Evolutionary conservation across 495 filamentous ascomycete species (phyloP).

Genomic region (Cercophora newfieldiana): DNA sequence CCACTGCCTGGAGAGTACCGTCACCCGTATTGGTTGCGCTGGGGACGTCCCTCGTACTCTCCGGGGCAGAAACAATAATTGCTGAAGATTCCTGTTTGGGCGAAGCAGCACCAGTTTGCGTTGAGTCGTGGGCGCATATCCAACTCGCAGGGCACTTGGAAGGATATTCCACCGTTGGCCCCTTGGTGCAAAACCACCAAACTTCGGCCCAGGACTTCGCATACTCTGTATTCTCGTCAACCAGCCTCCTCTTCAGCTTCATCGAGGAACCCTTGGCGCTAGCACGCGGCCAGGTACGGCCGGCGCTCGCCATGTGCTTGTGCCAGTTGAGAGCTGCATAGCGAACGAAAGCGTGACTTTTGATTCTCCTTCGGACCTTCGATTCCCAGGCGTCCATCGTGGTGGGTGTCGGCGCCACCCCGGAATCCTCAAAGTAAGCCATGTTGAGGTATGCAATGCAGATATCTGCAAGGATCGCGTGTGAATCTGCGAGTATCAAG

Average conservation of each 20-base stretch:
- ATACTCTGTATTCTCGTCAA: background rate
- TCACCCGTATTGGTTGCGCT: no score
- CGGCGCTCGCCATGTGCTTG: background rate
- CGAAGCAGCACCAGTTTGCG: no score
- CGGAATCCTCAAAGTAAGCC: conserved; percentile 7
- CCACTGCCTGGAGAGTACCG: no score
- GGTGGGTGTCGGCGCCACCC: background rate
- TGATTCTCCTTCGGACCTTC: conserved; percentile 12
- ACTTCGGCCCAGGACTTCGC: conserved; percentile 10
- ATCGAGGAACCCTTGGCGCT: background rate
- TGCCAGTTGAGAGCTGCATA: conserved; percentile 11
- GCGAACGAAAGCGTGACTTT: conserved; percentile 1
- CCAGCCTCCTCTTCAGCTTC: no score
- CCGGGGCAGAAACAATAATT: no score
- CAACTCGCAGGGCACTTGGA: no score
- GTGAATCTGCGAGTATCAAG: background rate
- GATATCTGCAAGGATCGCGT: conserved; percentile 9
- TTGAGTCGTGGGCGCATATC: no score
- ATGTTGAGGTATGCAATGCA: conserved; percentile 8
- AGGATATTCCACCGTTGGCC: background rate
- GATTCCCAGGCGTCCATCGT: no score
- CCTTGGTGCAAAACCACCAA: conserved; percentile 5
- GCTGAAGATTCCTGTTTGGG: no score
- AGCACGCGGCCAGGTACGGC: background rate
- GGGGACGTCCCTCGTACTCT: no score